Conservation (phyloP, 1,139 yeast species). For the Trichomonascaceae sp. region DNA sequence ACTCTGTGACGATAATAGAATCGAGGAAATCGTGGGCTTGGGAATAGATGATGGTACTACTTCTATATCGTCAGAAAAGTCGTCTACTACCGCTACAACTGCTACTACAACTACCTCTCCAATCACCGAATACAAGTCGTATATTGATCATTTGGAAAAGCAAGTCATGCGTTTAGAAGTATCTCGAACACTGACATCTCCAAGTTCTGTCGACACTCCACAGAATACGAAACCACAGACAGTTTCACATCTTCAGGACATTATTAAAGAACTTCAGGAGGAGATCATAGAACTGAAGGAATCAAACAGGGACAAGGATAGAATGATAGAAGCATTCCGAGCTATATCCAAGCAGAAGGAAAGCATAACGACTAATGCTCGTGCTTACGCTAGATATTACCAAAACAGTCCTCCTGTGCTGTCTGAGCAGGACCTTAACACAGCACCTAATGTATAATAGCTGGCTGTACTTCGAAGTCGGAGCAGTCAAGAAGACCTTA, state of each 20-base stretch:
- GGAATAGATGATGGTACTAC: constrained; percentile 12
- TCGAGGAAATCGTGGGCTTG: constrained; percentile 39
- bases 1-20: constrained; percentile 51
- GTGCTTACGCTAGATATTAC: constrained; percentile 8
- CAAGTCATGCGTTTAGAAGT: constrained; percentile 34
- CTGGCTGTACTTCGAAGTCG: not conserved
- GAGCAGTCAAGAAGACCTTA: not conserved
- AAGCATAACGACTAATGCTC: constrained; percentile 3
- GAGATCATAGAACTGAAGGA: constrained; percentile 63
- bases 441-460: constrained; percentile 35
- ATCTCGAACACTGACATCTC: constrained; percentile 6
- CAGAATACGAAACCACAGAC: constrained; percentile 3
- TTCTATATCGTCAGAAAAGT: constrained; percentile 2
- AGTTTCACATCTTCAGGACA: constrained; percentile 21
- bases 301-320: constrained; percentile 62
- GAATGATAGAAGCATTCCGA: constrained; percentile 43
- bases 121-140: constrained; percentile 57
- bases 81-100: constrained; percentile 23
- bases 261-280: constrained; percentile 57
- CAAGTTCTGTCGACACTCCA: constrained; percentile 1
- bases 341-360: constrained; percentile 6
- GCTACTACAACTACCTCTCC: constrained; percentile 23
- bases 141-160: constrained; percentile 56
- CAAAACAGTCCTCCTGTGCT: constrained; percentile 3
- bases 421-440: constrained; percentile 6